A percentile compares a stretch with the other conserved stretches of the same genome.
phyloP scores from a whole-genome alignment of 1,284 basidiomycete species.

The Heterobasidion irregulare region DNA sequence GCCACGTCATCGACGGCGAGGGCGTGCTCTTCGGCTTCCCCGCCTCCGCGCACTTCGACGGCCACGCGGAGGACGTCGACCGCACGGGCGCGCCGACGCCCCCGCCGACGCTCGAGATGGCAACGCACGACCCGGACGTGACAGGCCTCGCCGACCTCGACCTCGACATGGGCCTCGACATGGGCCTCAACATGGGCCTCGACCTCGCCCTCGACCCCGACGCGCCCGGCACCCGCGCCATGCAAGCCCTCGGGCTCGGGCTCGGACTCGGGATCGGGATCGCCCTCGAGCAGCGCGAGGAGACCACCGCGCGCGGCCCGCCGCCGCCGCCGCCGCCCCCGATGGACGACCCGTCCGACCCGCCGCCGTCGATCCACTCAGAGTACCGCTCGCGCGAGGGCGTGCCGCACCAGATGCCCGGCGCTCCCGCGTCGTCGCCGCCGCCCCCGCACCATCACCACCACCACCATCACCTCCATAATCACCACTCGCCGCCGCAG shows the following conservation, averaged over 20 bases:
- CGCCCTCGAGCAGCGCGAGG: slow-evolving; percentile 33
- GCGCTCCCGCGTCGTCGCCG: slow-evolving; percentile 26
- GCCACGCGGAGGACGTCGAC: slow-evolving; percentile 54
- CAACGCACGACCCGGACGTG: slow-evolving; percentile 55
- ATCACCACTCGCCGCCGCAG: slow-evolving; percentile 3
- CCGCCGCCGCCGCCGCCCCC: slow-evolving; percentile 67
- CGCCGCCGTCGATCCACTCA: slow-evolving; percentile 75
- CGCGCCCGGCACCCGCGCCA: not conserved
- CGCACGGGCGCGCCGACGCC: slow-evolving; percentile 47
- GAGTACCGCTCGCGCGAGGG: slow-evolving; percentile 56
- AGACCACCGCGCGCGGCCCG: slow-evolving; percentile 15
- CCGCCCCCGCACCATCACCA: slow-evolving; percentile 25
- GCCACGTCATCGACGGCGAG: slow-evolving; percentile 51
- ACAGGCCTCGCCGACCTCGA: slow-evolving; percentile 54
- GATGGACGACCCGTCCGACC: slow-evolving; percentile 80
- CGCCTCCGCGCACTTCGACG: slow-evolving; percentile 66
- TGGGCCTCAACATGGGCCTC: slow-evolving; percentile 48
- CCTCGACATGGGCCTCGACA: slow-evolving; percentile 39
- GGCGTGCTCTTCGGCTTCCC: slow-evolving; percentile 66
- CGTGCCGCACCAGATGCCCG: slow-evolving; percentile 30
- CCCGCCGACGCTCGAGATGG: slow-evolving; percentile 66
- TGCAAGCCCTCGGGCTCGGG: not conserved
- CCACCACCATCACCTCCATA: slow-evolving; percentile 25
- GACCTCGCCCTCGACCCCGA: slow-evolving; percentile 37
- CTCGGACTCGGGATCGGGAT: too few species aligned